Conservation (phyloP, 1,284 basidiomycete genomes). For the Moniliophthora roreri region DNA sequence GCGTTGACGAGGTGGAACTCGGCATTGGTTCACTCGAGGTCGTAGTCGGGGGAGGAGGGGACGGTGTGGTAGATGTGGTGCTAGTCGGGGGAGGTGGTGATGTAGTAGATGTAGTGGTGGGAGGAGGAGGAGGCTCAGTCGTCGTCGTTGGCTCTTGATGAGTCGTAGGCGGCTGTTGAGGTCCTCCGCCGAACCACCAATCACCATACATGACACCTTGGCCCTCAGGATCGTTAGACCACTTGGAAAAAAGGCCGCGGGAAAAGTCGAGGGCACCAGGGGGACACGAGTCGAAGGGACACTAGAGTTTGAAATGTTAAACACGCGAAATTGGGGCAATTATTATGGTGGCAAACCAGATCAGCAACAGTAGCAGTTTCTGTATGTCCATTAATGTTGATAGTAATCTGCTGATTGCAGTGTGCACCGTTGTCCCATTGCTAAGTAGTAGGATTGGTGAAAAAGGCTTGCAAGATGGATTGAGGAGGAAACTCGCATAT, state of each 20-base stretch:
- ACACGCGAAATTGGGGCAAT: neutral
- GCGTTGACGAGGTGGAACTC: neutral
- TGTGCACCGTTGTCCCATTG: constrained; percentile 9
- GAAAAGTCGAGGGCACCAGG: neutral
- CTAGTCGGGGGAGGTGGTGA: neutral
- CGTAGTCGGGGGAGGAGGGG: neutral
- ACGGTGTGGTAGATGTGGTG: neutral
- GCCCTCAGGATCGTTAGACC: neutral
- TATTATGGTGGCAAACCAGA: neutral
- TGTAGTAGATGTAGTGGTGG: neutral
- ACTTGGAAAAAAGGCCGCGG: neutral
- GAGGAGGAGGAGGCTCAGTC: neutral
- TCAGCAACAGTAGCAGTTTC: constrained; percentile 2
- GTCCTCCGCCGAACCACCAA: neutral
- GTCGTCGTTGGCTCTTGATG: neutral
- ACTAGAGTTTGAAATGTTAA: neutral
- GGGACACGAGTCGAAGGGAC: neutral
- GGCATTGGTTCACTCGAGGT: neutral
- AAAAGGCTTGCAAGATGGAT: too few species aligned
- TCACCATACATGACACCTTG: neutral
- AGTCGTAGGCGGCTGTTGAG: constrained; percentile 1
- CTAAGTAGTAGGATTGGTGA: neutral
- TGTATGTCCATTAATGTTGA: constrained; percentile 1
- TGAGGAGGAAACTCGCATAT: neutral
- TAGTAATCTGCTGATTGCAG: constrained; percentile 8